A percentile compares a stretch with the other conserved stretches of the same genome.
Conservation (phyloP, 1,284 basidiomycete genomes). For the Trichosporon sp. region DNA sequence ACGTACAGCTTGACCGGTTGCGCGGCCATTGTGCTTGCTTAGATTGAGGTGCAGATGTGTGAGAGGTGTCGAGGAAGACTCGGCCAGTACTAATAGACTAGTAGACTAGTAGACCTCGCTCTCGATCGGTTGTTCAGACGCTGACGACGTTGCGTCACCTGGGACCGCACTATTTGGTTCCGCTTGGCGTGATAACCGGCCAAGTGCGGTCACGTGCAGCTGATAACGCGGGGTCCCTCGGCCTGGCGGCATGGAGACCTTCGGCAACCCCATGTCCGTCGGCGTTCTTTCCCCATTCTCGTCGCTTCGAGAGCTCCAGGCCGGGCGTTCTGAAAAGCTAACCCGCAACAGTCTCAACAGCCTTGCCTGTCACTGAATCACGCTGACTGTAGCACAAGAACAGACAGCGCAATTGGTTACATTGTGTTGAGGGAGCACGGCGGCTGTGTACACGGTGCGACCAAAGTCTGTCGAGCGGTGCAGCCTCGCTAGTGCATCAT, state of each 20-base stretch:
- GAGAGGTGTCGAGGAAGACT: neutral
- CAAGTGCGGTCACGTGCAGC: neutral
- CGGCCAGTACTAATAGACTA: neutral
- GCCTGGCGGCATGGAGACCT: neutral
- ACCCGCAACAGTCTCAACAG: too few species aligned
- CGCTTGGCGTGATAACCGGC: neutral
- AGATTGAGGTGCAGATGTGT: neutral
- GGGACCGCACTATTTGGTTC: neutral
- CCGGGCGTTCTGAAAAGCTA: too few species aligned
- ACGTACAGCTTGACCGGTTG: conserved; percentile 73
- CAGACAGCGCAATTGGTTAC: too few species aligned
- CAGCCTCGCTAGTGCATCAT: too few species aligned
- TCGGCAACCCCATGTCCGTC: conserved; percentile 2
- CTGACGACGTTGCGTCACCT: conserved; percentile 11
- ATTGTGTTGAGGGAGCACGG: too few species aligned
- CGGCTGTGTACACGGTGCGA: too few species aligned
- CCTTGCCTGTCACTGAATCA: too few species aligned
- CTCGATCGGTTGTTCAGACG: neutral
- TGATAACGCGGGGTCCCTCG: neutral
- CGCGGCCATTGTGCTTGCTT: neutral
- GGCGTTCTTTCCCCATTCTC: neutral
- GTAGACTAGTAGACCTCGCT: too few species aligned
- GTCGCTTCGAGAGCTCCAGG: too few species aligned
- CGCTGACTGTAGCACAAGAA: too few species aligned
- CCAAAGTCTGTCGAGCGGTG: too few species aligned